These are phyloP conservation scores for Sanghuangporus baumii DNA, from an alignment of 1,284 basidiomycete genomes.

Conservation along the genomic window DNA sequence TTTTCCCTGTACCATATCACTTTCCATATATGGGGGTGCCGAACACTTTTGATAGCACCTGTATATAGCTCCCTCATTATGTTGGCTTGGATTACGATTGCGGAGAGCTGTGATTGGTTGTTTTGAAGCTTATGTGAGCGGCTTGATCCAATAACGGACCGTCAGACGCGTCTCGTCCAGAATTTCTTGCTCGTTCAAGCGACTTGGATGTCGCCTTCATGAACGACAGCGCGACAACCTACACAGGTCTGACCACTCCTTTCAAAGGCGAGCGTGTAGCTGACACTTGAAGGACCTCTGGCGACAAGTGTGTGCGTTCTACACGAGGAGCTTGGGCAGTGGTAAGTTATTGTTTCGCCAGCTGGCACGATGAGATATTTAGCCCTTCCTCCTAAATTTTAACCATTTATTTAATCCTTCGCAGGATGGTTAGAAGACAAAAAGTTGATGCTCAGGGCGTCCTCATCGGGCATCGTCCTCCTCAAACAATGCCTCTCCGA, in stretches of 20 bases:
- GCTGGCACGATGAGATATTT: background rate
- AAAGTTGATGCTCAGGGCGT: conserved; percentile 73
- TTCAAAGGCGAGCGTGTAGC: background rate
- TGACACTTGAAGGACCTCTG: too few species aligned
- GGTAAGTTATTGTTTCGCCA: background rate
- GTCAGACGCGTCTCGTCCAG: background rate
- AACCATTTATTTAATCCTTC: background rate
- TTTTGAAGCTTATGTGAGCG: background rate
- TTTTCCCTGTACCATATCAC: too few species aligned
- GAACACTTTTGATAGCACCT: too few species aligned
- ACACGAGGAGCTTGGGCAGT: conserved; percentile 2
- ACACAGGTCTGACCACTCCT: background rate
- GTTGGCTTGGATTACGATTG: background rate
- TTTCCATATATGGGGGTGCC: too few species aligned
- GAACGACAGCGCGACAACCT: background rate
- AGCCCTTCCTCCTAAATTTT: too few species aligned
- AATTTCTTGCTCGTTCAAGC: background rate
- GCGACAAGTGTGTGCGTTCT: background rate
- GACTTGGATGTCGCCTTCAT: too few species aligned
- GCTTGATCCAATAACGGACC: background rate
- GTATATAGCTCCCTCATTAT: too few species aligned
- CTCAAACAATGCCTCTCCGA: conserved; percentile 18
- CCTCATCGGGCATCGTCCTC: conserved; percentile 60
- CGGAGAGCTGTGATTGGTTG: background rate
- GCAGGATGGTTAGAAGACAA: conserved; percentile 63